phyloP scores from a whole-genome alignment of 805 yeast genomes.

The Candida alai region DNA sequence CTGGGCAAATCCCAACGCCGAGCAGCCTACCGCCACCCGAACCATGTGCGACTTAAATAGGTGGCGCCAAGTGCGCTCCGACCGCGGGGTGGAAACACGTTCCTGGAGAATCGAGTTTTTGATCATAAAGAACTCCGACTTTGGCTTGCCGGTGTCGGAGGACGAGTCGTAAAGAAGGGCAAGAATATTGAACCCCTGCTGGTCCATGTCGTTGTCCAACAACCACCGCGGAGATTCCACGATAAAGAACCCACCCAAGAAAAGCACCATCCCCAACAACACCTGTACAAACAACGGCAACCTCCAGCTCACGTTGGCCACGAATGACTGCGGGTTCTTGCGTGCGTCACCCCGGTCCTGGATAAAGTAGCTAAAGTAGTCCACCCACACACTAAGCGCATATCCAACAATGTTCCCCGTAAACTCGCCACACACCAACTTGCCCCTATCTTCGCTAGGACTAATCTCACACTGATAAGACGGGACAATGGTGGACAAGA shows the following conservation, averaged over 20 bases:
- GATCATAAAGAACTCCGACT: slow-evolving; percentile 43
- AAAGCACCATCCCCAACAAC: slow-evolving; percentile 62
- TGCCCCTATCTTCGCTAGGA: slow-evolving; percentile 83
- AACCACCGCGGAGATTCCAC: slow-evolving; percentile 93
- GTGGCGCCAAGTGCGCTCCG: slow-evolving; percentile 39
- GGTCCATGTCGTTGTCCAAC: slow-evolving; percentile 72
- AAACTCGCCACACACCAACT: slow-evolving; percentile 81
- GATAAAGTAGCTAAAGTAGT: slow-evolving; percentile 67
- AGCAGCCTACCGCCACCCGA: slow-evolving; percentile 37
- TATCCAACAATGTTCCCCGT: slow-evolving; percentile 84
- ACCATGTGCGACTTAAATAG: slow-evolving; percentile 36
- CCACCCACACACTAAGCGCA: slow-evolving; percentile 82
- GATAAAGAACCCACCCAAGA: slow-evolving; percentile 70
- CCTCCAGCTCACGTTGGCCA: slow-evolving; percentile 62
- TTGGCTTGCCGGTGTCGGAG: slow-evolving; percentile 26
- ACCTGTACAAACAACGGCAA: slow-evolving; percentile 75
- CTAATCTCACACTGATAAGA: slow-evolving; percentile 85
- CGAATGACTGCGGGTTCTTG: slow-evolving; percentile 29
- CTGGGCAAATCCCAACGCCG: slow-evolving; percentile 43
- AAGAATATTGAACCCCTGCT: slow-evolving; percentile 42
- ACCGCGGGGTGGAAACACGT: slow-evolving; percentile 33
- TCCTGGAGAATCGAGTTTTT: slow-evolving; percentile 43
- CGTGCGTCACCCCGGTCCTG: slow-evolving; percentile 46
- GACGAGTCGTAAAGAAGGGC: slow-evolving; percentile 26
- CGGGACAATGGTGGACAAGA: slow-evolving; percentile 79